A percentile compares a stretch with the other conserved stretches of the same genome.
Evolutionary conservation across 805 yeast genomes (phyloP).

Genomic region (Danielia reshetovae): DNA sequence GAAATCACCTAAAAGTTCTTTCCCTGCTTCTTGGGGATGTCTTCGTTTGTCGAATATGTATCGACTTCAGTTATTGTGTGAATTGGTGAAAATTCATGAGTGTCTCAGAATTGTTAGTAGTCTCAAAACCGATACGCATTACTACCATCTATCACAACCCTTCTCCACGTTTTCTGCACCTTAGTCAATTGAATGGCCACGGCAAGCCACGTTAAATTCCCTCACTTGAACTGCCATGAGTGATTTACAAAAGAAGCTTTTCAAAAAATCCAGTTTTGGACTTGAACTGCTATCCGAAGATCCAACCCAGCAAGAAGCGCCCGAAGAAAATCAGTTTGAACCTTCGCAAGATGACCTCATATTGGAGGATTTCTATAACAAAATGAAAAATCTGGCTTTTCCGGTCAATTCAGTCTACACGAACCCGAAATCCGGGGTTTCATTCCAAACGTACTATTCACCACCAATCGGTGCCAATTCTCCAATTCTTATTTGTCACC

Average conservation of each 20-base stretch:
- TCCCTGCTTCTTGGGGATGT: too few species aligned
- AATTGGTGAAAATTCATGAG: too few species aligned
- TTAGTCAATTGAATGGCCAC: too few species aligned
- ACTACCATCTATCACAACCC: too few species aligned
- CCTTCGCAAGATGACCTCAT: not conserved
- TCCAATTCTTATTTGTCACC: constrained; percentile 75
- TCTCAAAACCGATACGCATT: too few species aligned
- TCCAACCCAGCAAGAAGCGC: not conserved
- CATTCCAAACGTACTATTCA: constrained; percentile 49
- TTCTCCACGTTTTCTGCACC: too few species aligned
- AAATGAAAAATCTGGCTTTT: constrained; percentile 14
- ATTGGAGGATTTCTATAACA: not conserved
- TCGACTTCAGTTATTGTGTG: too few species aligned
- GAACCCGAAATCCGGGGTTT: constrained; percentile 7
- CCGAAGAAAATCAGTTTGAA: not conserved
- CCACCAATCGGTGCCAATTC: constrained; percentile 41
- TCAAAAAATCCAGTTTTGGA: constrained; percentile 5
- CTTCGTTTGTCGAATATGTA: too few species aligned
- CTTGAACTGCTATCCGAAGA: constrained; percentile 10
- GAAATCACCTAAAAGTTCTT: too few species aligned
- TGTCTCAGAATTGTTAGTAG: too few species aligned
- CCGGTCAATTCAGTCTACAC: constrained; percentile 16
- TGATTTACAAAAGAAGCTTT: constrained; percentile 8
- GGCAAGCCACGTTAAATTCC: too few species aligned
- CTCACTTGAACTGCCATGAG: too few species aligned